Percentiles rank a stretch among this genome's conserved stretches.
phyloP scores from a whole-genome alignment of 805 yeast genomes.

The Saturnispora sanitii region DNA sequence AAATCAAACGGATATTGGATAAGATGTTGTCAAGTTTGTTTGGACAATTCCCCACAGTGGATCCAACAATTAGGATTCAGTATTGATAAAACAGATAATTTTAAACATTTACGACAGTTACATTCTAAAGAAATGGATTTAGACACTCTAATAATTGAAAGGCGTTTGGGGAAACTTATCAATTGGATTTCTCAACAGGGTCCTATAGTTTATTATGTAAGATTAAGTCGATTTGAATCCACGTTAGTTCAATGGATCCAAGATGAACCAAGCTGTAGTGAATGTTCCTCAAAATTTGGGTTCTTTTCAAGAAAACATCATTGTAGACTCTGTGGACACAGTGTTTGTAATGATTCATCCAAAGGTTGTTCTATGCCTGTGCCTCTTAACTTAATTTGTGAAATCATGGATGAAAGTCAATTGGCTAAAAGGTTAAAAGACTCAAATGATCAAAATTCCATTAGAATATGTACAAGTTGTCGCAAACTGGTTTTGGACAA shows the following conservation, averaged over 20 bases:
- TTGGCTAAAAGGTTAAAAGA: slow-evolving; percentile 2
- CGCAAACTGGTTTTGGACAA: slow-evolving; percentile 45
- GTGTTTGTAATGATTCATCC: slow-evolving; percentile 61
- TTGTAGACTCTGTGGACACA: slow-evolving; percentile 78
- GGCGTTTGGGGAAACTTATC: slow-evolving; percentile 38
- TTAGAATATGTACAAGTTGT: slow-evolving; percentile 66
- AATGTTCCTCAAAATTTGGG: slow-evolving; percentile 52
- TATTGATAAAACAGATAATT: slow-evolving; percentile 11
- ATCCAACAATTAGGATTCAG: slow-evolving; percentile 5
- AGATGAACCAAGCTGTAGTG: slow-evolving; percentile 41
- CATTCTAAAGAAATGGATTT: slow-evolving; percentile 26
- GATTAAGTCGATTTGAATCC: slow-evolving; percentile 32
- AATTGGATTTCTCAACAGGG: slow-evolving; percentile 43
- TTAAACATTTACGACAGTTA: slow-evolving; percentile 34
- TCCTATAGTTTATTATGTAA: slow-evolving; percentile 3
- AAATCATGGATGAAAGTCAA: slow-evolving; percentile 23
- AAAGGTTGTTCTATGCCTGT: slow-evolving; percentile 68
- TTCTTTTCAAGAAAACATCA: slow-evolving; percentile 66
- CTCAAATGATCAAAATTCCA: slow-evolving; percentile 18
- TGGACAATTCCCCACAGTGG: slow-evolving; percentile 43
- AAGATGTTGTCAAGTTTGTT: slow-evolving; percentile 61
- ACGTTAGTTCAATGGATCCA: slow-evolving; percentile 61
- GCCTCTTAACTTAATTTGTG: slow-evolving; percentile 36
- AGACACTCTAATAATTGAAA: slow-evolving; percentile 33
- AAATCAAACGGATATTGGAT: slow-evolving; percentile 52